Evolutionary conservation across 208 protist species (phyloP).

Genomic region (Trypanosoma cruzi): DNA sequence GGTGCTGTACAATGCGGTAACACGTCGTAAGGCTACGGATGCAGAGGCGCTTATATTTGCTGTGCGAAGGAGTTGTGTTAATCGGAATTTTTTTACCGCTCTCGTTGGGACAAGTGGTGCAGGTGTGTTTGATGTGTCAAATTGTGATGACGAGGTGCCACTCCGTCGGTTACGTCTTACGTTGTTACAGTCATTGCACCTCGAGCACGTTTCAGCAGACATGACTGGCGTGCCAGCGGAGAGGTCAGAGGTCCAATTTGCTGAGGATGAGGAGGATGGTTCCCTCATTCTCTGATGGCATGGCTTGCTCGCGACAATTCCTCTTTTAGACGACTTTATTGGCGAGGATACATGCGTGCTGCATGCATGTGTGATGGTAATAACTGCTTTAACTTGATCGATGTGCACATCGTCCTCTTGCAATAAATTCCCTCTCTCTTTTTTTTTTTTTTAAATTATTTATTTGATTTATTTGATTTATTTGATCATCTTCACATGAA

Average conservation of each 20-base stretch:
- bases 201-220: neutral
- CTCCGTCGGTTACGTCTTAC: slow-evolving; percentile 43
- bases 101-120: slow-evolving; percentile 15
- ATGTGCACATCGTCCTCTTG: neutral
- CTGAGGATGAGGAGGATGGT: slow-evolving; percentile 5
- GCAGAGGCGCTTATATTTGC: slow-evolving; percentile 62
- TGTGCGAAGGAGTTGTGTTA: slow-evolving; percentile 66
- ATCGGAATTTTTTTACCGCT: slow-evolving; percentile 38
- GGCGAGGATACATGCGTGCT: neutral
- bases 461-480: neutral
- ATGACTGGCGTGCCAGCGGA: neutral
- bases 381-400: too few relatives aligned
- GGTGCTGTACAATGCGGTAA: slow-evolving; percentile 70
- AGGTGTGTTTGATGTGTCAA: slow-evolving; percentile 41
- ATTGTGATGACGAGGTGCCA: slow-evolving; percentile 58
- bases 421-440: neutral
- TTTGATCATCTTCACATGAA: slow-evolving; percentile 10
- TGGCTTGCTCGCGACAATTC: neutral
- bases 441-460: slow-evolving; percentile 10
- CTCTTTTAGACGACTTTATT: neutral
- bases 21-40: slow-evolving; percentile 53
- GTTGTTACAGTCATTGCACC: slow-evolving; percentile 43
- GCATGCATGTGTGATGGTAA: neutral
- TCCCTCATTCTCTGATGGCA: slow-evolving; percentile 33
- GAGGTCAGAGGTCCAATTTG: neutral